phyloP scores from a whole-genome alignment of 1,284 basidiomycete genomes.

The Caloboletus inedulis region DNA sequence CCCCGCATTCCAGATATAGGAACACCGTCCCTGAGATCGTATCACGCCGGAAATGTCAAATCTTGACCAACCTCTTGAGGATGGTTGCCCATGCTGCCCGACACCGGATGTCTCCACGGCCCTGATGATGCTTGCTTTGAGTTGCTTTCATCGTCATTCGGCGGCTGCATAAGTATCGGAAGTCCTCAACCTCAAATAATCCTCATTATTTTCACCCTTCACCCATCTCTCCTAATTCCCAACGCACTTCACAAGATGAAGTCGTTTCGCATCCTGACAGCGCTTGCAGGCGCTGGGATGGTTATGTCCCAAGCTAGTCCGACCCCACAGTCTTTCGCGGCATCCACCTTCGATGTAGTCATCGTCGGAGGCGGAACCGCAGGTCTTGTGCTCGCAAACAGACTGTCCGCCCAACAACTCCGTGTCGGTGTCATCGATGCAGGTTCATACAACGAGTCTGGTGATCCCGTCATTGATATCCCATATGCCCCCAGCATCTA shows the following conservation, averaged over 20 bases:
- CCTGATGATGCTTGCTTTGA: neutral
- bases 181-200: neutral
- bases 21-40: neutral
- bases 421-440: conserved; percentile 3
- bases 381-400: conserved; percentile 5
- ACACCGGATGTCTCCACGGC: neutral
- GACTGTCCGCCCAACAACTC: neutral
- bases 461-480: neutral
- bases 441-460: neutral
- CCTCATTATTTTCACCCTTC: neutral
- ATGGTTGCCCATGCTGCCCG: neutral
- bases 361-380: conserved; percentile 2
- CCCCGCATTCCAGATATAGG: neutral
- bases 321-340: conserved; percentile 2
- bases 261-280: neutral
- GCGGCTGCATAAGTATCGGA: neutral
- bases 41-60: neutral
- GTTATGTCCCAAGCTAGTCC: neutral
- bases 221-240: neutral
- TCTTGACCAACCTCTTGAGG: neutral
- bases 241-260: conserved; percentile 3
- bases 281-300: neutral
- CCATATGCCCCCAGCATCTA: neutral
- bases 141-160: neutral
- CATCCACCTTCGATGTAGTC: neutral